Evolutionary conservation across 2,329 filamentous ascomycete genomes (phyloP), one percentile per base, ranked within the genome.

Genomic region (Fusarium austroafricanum): DNA sequence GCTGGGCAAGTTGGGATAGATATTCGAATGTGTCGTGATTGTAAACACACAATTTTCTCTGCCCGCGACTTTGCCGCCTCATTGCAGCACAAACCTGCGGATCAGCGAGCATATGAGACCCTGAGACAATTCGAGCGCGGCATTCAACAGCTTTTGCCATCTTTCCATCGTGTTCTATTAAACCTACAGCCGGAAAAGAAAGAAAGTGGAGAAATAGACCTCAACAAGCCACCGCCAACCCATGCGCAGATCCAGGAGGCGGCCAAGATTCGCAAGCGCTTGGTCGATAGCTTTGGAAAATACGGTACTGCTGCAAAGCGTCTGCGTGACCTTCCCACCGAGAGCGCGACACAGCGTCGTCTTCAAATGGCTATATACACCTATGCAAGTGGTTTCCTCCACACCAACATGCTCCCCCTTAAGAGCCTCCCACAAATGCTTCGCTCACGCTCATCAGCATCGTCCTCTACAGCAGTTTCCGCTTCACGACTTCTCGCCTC

Each of bases 11-110:
- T 96, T 40, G 89, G 87, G 54, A 80, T 98, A 42, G 93, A 97
- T 75, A 83, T 99, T 17, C 89, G 96, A 40, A 95, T 99, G 87
- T 99, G 96, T 79, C 92, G 91, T 73, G 93, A 96, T 57, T 99
- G 96, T 82, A 93, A 84, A 55, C 78, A 80, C 61, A 87, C 83
- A 35, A 82, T 88, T 45, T 88, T 89, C 71, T 82, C 83, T 50
- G 90, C 91, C 71, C 87, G 90, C 37, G 94, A 97, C 75, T 97
- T 97, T 75, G 83, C 87, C 23, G 87, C 88, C 10, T 91, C 93
- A 11, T 78, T 93, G 6, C 80, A 84, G 2, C 83, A 87, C 50
- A 90, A 90, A 66, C 90, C 92, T 1, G 85, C 91, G 3, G 91
- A 95, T 71, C 89, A 94, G 73, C 89, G 91, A 37, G 89, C 92